A percentile compares a stretch with the other conserved stretches of the same genome.
phyloP scores from a whole-genome alignment of 495 filamentous ascomycete genomes.

The Penicillium samsonianum region DNA sequence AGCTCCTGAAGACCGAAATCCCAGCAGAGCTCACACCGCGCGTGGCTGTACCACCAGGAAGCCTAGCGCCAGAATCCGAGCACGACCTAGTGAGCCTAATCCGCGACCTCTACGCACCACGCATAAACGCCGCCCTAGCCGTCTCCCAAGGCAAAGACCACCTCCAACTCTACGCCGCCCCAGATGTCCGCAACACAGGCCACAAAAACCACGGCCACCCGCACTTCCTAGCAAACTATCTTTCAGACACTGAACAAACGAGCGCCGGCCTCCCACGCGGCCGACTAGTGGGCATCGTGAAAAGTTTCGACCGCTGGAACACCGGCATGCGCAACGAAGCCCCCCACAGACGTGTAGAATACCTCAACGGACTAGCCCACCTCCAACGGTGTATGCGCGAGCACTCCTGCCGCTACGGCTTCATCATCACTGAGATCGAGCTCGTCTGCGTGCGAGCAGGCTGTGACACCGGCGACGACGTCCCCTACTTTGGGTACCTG shows the following conservation, averaged over 20 bases:
- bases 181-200: constrained; percentile 52
- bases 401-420: constrained; percentile 88
- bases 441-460: constrained; percentile 85
- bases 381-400: constrained; percentile 89
- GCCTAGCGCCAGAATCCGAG: constrained; percentile 72
- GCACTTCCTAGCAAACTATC: constrained; percentile 69
- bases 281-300: constrained; percentile 83
- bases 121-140: constrained; percentile 74
- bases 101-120: constrained; percentile 68
- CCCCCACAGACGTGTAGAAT: constrained; percentile 77
- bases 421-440: constrained; percentile 94
- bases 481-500: constrained; percentile 81
- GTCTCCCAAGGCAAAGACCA: constrained; percentile 65
- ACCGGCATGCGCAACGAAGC: constrained; percentile 85
- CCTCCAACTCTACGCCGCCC: constrained; percentile 57
- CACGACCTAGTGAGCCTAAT: constrained; percentile 67
- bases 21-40: constrained; percentile 62
- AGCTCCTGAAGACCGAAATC: constrained; percentile 72
- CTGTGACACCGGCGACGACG: constrained; percentile 60
- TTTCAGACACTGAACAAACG: constrained; percentile 69
- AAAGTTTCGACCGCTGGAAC: constrained; percentile 90
- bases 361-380: constrained; percentile 79
- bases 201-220: constrained; percentile 56
- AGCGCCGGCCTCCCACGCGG: constrained; percentile 71
- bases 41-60: constrained; percentile 50